Evolutionary conservation across 1,284 basidiomycete species (phyloP).

Genomic region (Volvariella surrecta): DNA sequence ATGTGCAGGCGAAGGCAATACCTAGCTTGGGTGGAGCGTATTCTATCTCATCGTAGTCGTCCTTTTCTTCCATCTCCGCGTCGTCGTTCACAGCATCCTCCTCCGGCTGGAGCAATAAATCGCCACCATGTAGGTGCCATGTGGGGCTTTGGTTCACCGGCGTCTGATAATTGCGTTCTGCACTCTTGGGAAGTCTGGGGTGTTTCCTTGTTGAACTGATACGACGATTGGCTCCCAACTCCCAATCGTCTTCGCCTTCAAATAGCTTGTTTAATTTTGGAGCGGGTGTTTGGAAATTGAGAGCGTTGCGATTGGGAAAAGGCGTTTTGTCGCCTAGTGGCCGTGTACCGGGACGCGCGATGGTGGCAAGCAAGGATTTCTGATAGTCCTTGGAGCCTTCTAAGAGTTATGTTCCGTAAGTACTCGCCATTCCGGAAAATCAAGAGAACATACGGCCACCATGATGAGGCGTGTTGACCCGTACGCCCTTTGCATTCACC

Average conservation of each 20-base stretch:
- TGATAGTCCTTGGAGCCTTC: slow-evolving; percentile 13
- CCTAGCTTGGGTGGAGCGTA: slow-evolving; percentile 70
- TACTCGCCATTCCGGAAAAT: not conserved
- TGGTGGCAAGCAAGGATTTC: slow-evolving; percentile 10
- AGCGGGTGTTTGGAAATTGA: slow-evolving; percentile 5
- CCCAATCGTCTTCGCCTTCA: slow-evolving; percentile 9
- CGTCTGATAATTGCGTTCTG: slow-evolving; percentile 47
- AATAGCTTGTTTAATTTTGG: slow-evolving; percentile 7
- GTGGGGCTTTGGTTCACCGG: slow-evolving; percentile 58
- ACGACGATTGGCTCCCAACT: slow-evolving; percentile 21
- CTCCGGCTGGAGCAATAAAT: slow-evolving; percentile 29
- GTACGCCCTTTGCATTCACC: slow-evolving; percentile 28
- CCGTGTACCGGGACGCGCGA: slow-evolving; percentile 16
- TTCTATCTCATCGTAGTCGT: slow-evolving; percentile 64
- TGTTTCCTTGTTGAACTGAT: slow-evolving; percentile 60
- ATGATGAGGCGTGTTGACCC: slow-evolving; percentile 28
- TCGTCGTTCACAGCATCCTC: slow-evolving; percentile 11
- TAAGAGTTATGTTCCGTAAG: slow-evolving; percentile 1
- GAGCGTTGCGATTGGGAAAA: slow-evolving; percentile 39
- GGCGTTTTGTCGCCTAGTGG: slow-evolving; percentile 47
- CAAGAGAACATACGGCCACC: slow-evolving; percentile 17
- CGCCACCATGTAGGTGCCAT: slow-evolving; percentile 66
- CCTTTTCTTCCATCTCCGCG: slow-evolving; percentile 25
- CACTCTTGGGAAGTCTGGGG: slow-evolving; percentile 34
- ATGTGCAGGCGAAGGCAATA: too few relatives aligned